phyloP scores from a whole-genome alignment of 768 basidiomycete genomes.

The Trametes sanguinea region DNA sequence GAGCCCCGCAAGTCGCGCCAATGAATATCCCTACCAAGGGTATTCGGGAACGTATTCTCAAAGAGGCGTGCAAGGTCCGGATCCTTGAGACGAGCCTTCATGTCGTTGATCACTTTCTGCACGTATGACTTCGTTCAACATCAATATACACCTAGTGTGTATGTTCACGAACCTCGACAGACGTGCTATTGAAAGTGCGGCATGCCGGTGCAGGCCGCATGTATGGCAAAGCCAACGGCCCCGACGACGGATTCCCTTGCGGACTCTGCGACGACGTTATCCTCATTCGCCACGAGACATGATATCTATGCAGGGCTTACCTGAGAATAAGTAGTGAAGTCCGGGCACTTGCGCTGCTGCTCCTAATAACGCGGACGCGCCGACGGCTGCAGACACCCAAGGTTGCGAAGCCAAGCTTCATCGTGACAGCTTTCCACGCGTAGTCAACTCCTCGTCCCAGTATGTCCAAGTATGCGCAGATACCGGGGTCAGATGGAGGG shows the following conservation, averaged over 20 bases:
- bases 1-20: too few species aligned
- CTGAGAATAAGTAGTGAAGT: slow-evolving; percentile 62
- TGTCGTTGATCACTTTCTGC: slow-evolving; percentile 73
- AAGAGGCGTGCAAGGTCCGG: slow-evolving; percentile 78
- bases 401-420: slow-evolving; percentile 30
- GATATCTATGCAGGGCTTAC: slow-evolving; percentile 31
- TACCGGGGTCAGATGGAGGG: background rate
- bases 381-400: slow-evolving; percentile 25
- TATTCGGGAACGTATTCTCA: slow-evolving; percentile 83
- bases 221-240: slow-evolving; percentile 63
- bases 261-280: slow-evolving; percentile 43
- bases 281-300: slow-evolving; percentile 12
- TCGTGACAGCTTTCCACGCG: slow-evolving; percentile 18
- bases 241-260: slow-evolving; percentile 61
- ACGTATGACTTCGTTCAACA: background rate
- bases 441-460: background rate
- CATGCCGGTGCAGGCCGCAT: slow-evolving; percentile 73
- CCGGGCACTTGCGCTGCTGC: slow-evolving; percentile 51
- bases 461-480: background rate
- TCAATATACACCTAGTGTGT: background rate
- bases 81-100: slow-evolving; percentile 71
- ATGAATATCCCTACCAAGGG: slow-evolving; percentile 54
- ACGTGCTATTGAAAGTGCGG: slow-evolving; percentile 73
- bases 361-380: slow-evolving; percentile 22
- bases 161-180: slow-evolving; percentile 60